Base-by-base conservation (phyloP, 164 flowering plant genomes). In the Brasenia schreberi region DNA sequence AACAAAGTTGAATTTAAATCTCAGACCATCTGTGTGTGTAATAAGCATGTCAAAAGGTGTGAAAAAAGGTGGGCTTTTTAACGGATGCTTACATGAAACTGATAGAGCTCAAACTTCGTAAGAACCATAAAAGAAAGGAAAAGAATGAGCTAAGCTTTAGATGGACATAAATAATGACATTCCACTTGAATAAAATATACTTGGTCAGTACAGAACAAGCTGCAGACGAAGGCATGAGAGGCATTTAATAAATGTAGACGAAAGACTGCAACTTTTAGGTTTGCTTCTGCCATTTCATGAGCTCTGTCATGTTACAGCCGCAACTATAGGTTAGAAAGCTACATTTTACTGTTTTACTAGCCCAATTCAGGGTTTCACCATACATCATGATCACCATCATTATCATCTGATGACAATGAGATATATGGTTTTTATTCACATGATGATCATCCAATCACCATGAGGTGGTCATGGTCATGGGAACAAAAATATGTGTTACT, bases 161-260 rank as follows among this genome's bases (percentile, higher is more conserved):
- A 27, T 2, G 0, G 64, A 69, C 66, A 65, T 61, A 67, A 66
- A 67, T 74, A 62, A 63, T 66, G 70, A 67, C 49, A 64, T 56
- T 71, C 19, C 64, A 73, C 44, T 19, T 68, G 67, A 66, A 61
- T 71, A 71, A 43, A 66, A 68, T 65, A 67, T 66, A 62, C 75
- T 75, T 69, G 61, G 61, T 72, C 77, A 82, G 82, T 69, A 76
- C 79, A 77, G 76, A 75, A 74, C 76, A 72, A 71, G 77, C 72
- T 76, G 84, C 81, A 78, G 84, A 77, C 80, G 86, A 82, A 80
- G 78, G 84, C 87, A 82, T 75, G 79, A 83, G 76, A 69, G 67
- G 70, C 73, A 73, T 69, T 70, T 73, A 62, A 64, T 45, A 63
- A 76, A 42, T 63, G 61, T 77, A 78, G 69, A 74, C 70, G 77